Percentiles rank a stretch among this genome's conserved stretches.
phyloP scores from a whole-genome alignment of 129 eudicot genomes.

The Pittosporum tobira region DNA sequence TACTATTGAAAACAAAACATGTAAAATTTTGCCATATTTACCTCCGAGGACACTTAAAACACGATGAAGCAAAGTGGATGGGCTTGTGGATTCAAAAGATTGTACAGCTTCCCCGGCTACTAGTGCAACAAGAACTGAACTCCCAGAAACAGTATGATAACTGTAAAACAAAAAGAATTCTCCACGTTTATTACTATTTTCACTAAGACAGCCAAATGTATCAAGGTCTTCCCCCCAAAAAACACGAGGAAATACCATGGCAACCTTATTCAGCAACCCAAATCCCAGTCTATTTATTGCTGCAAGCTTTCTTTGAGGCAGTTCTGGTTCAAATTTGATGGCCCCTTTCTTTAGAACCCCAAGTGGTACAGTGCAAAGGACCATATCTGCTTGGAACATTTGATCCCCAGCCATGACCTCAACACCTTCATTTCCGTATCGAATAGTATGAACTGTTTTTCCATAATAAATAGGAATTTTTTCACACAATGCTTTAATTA shows the following conservation, averaged over 20 bases:
- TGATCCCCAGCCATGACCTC: slow-evolving; percentile 68
- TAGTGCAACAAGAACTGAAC: slow-evolving; percentile 73
- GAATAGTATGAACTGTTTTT: slow-evolving; percentile 51
- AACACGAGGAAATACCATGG: slow-evolving; percentile 65
- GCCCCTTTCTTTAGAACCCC: slow-evolving; percentile 64
- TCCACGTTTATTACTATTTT: slow-evolving; percentile 47
- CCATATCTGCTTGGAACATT: slow-evolving; percentile 66
- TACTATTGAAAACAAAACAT: neutral
- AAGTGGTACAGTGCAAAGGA: slow-evolving; percentile 85
- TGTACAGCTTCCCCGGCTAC: slow-evolving; percentile 94
- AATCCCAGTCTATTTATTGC: slow-evolving; percentile 79
- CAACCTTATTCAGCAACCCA: slow-evolving; percentile 88
- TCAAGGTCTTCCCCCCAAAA: slow-evolving; percentile 98
- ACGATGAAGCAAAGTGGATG: slow-evolving; percentile 61
- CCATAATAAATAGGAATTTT: slow-evolving; percentile 72
- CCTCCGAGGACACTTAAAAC: slow-evolving; percentile 77
- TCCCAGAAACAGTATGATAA: slow-evolving; percentile 94
- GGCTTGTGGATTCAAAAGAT: slow-evolving; percentile 51
- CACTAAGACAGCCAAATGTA: slow-evolving; percentile 75
- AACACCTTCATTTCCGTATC: slow-evolving; percentile 52
- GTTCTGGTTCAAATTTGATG: slow-evolving; percentile 58
- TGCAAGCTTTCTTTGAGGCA: slow-evolving; percentile 63
- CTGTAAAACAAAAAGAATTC: slow-evolving; percentile 81
- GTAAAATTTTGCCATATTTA: slow-evolving; percentile 17
- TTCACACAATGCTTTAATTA: slow-evolving; percentile 65